Evolutionary conservation across 202 grass and related monocot genomes (phyloP), one percentile per base, ranked within the genome.

Genomic region (Miscanthus sacchariflorus): DNA sequence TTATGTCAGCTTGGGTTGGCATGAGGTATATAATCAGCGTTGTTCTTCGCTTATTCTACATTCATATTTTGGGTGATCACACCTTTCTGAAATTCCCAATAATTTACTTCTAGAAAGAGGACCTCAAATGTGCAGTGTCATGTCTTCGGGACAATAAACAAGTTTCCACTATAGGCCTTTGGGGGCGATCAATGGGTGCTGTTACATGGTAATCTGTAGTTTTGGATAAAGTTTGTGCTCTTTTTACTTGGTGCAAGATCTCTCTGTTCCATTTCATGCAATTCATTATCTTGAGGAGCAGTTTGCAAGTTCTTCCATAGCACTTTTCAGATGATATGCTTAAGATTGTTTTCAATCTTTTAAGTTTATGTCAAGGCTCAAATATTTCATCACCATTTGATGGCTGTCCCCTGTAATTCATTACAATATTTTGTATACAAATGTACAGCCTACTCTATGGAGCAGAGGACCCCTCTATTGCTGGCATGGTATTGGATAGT

Each of bases 1-100:
- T 80, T 95, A 95, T 92, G 96, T 98, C 71, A 98, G 96, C 88
- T 91, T 98, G 91, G 96, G 96, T 92, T 98, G 96, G 94, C 92
- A 98, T 75, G 96, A 98, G 94, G 96, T 98, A 92, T 36, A 21
- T 86, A 92, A 61, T 52, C 68, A 35, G 3, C 72, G 27, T 85
- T 91, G 52, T 81, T 88, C 12, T 81, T 85, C 8, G 23, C 30
- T 81, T 71, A 43, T 77, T 81, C 23, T 66, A 24, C 64, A 78
- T 73, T 82, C 18, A 85, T 85, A 85, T 81, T 9, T 43, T 85
- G 9, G 10, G n/a, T 35, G 43, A 73, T 81, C 35, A 58, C 66
- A 40, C 7, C 72, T 64, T 82, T 86, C 35, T 82, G 43, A 86
- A 49, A 85, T 78, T 81, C 13, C 59, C 69, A 59, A 83, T 21